A percentile compares a stretch with the other conserved stretches of the same genome.
Evolutionary conservation across 768 basidiomycete genomes (phyloP).

Genomic region (Macrolepiota albuminosa): DNA sequence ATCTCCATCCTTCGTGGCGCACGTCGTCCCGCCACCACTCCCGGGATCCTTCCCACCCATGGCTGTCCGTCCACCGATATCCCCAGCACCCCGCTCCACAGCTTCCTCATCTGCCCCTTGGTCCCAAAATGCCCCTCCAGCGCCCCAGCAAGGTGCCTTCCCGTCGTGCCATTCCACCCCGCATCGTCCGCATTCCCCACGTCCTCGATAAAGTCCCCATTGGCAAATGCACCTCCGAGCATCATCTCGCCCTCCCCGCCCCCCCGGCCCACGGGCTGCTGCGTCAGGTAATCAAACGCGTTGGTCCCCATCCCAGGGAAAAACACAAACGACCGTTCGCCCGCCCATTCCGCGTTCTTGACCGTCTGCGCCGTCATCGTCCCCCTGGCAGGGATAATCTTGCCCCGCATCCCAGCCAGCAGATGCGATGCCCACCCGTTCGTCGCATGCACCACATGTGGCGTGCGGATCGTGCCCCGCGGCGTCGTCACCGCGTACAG

Average conservation of each 20-base stretch:
- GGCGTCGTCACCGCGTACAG: slow-evolving; percentile 58
- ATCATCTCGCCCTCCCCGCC: slow-evolving; percentile 44
- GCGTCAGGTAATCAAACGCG: slow-evolving; percentile 69
- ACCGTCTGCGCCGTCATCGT: slow-evolving; percentile 56
- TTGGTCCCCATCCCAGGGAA: slow-evolving; percentile 33
- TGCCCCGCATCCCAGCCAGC: slow-evolving; percentile 54
- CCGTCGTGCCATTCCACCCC: slow-evolving; percentile 22
- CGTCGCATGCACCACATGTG: slow-evolving; percentile 77
- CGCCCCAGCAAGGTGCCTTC: slow-evolving; percentile 29
- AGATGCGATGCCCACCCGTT: slow-evolving; percentile 81
- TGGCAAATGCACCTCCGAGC: slow-evolving; percentile 58
- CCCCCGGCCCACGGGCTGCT: slow-evolving; percentile 31
- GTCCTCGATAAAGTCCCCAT: slow-evolving; percentile 24
- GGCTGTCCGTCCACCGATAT: slow-evolving; percentile 57
- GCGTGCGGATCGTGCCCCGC: slow-evolving; percentile 49
- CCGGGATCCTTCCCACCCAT: slow-evolving; percentile 67
- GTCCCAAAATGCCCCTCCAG: slow-evolving; percentile 48
- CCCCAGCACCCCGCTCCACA: slow-evolving; percentile 65
- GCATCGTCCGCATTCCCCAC: slow-evolving; percentile 36
- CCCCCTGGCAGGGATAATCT: slow-evolving; percentile 56
- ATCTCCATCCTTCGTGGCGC: neutral
- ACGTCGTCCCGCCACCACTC: slow-evolving; percentile 38
- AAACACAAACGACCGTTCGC: slow-evolving; percentile 56
- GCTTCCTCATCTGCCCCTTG: slow-evolving; percentile 14
- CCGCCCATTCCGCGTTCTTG: slow-evolving; percentile 24